These are phyloP conservation scores for Solanum commersonii DNA, from an alignment of 257 asterid species.

Conservation along the genomic window DNA sequence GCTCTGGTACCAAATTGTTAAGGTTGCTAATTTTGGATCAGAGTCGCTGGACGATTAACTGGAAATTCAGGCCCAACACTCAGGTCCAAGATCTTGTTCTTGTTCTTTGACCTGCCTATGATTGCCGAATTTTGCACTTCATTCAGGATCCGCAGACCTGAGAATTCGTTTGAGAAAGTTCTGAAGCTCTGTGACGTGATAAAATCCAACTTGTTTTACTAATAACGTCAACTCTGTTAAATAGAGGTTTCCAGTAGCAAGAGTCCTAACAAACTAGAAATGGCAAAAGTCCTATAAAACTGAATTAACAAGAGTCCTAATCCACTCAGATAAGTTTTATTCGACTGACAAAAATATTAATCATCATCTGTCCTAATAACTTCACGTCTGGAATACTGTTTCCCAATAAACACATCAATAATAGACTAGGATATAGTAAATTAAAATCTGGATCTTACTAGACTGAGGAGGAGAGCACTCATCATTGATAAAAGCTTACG, in stretches of 20 bases:
- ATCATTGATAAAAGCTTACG: conserved; percentile 60
- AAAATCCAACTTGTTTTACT: not conserved
- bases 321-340: not conserved
- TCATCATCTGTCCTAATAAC: not conserved
- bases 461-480: conserved; percentile 69
- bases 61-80: not conserved
- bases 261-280: not conserved
- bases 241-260: not conserved
- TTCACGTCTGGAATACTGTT: not conserved
- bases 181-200: not conserved
- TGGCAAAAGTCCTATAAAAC: not conserved
- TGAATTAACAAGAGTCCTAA: not conserved
- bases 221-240: not conserved
- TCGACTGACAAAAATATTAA: not conserved
- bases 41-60: not conserved
- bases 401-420: not conserved
- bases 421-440: not conserved
- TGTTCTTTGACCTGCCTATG: not conserved
- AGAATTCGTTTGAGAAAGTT: not conserved
- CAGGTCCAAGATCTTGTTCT: not conserved
- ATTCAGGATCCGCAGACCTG: not conserved
- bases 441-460: conserved; percentile 38
- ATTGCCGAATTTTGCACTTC: not conserved
- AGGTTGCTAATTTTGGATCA: not conserved
- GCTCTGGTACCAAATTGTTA: not conserved